Evolutionary conservation across 306 rosid species (phyloP).

Genomic region (Fragaria nilgerrensis): DNA sequence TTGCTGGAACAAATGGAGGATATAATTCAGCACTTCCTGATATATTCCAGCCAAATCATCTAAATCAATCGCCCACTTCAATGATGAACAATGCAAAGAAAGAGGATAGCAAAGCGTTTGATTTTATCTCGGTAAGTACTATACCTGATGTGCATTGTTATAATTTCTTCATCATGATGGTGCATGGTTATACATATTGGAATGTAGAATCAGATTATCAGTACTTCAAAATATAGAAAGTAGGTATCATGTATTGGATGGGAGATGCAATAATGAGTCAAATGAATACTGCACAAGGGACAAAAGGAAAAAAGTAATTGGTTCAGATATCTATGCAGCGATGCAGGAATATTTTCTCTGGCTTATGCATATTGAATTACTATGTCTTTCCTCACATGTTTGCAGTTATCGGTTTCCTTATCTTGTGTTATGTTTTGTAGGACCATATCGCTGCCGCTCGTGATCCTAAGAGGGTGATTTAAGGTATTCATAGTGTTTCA

Average conservation of each 20-base stretch:
- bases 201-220: neutral
- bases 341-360: neutral
- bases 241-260: neutral
- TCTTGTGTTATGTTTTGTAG: conserved; percentile 41
- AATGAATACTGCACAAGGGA: neutral
- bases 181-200: neutral
- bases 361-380: neutral
- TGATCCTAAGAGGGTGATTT: conserved; percentile 73
- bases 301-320: neutral
- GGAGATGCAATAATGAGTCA: neutral
- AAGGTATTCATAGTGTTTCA: conserved; percentile 29
- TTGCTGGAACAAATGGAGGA: conserved; percentile 51
- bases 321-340: neutral
- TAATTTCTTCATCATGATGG: conserved; percentile 20
- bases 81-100: conserved; percentile 69
- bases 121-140: conserved; percentile 88
- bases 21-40: conserved; percentile 67
- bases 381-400: neutral
- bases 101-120: conserved; percentile 90
- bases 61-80: conserved; percentile 57
- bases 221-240: neutral
- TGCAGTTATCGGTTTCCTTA: neutral
- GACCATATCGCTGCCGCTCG: conserved; percentile 86
- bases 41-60: conserved; percentile 71
- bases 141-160: conserved; percentile 5